A percentile compares a stretch with the other conserved stretches of the same genome.
Evolutionary conservation across 345 rosid genomes (phyloP).

Genomic region (Gossypium anomalum): DNA sequence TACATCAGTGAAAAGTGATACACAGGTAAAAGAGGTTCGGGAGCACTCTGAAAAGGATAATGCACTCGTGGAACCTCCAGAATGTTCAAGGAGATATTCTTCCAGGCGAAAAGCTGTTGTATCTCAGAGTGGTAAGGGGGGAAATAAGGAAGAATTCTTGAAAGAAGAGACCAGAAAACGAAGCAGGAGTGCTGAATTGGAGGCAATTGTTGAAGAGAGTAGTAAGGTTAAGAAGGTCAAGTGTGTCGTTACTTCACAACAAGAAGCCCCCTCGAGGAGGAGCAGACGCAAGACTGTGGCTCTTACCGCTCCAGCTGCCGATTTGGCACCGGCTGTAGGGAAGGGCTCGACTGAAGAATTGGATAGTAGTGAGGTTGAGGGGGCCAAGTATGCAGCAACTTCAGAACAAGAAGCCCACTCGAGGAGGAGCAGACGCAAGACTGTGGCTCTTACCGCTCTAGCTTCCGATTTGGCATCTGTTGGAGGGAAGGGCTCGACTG

Average conservation of each 20-base stretch:
- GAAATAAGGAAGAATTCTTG: conserved; percentile 4
- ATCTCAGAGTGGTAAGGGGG: conserved; percentile 5
- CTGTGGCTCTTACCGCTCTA: conserved; percentile 14
- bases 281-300: conserved; percentile 25
- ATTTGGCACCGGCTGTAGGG: background rate
- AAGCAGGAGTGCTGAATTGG: conserved; percentile 1
- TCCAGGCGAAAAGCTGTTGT: conserved; percentile 22
- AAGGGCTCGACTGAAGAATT: background rate
- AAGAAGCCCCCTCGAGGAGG: conserved; percentile 18
- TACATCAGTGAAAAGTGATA: conserved; percentile 8
- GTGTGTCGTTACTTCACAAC: background rate
- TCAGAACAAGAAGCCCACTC: background rate
- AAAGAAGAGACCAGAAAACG: conserved; percentile 18
- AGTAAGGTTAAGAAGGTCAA: conserved; percentile 14
- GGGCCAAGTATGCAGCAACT: background rate
- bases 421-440: conserved; percentile 31
- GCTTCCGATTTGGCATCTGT: background rate
- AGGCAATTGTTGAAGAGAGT: conserved; percentile 16
- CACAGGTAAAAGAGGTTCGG: conserved; percentile 9
- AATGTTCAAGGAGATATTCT: conserved; percentile 7
- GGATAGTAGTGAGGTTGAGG: conserved; percentile 8
- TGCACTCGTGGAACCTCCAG: conserved; percentile 6
- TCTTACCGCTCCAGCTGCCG: conserved; percentile 12
- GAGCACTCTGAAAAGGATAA: background rate
- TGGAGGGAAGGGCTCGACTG: background rate